phyloP scores from a whole-genome alignment of 768 basidiomycete species.

The Gymnopilus junonius region DNA sequence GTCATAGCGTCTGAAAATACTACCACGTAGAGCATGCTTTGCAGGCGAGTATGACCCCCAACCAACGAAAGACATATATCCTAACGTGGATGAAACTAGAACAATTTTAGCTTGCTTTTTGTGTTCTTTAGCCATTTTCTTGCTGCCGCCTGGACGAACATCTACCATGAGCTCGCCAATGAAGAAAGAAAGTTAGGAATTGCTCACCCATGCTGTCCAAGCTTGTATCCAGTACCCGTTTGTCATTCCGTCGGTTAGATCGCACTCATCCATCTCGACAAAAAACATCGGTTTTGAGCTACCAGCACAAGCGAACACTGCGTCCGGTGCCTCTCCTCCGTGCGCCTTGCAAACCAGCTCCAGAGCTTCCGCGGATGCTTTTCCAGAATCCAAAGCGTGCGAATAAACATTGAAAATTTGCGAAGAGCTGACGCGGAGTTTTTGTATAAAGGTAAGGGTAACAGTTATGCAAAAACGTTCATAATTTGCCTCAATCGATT shows the following conservation, averaged over 20 bases:
- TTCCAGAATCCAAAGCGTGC: constrained; percentile 58
- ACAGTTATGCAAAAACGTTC: constrained; percentile 14
- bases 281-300: constrained; percentile 72
- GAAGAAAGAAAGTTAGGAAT: neutral
- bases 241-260: constrained; percentile 53
- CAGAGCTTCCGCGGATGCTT: constrained; percentile 63
- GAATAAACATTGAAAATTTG: constrained; percentile 74
- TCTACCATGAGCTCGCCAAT: neutral
- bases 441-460: constrained; percentile 35
- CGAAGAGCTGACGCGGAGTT: constrained; percentile 51
- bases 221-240: constrained; percentile 56
- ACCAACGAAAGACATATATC: constrained; percentile 77
- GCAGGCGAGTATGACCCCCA: constrained; percentile 82
- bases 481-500: constrained; percentile 64
- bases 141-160: constrained; percentile 60
- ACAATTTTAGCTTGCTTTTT: constrained; percentile 69
- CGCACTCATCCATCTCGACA: constrained; percentile 65
- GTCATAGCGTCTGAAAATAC: neutral
- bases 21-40: constrained; percentile 87
- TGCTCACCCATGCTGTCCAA: constrained; percentile 57
- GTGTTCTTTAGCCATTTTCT: constrained; percentile 62
- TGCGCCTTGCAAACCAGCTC: constrained; percentile 58
- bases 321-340: constrained; percentile 68
- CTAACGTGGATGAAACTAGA: constrained; percentile 76
- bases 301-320: constrained; percentile 83